Conservation (phyloP, 164 flowering plant genomes). For the Piper betle region DNA sequence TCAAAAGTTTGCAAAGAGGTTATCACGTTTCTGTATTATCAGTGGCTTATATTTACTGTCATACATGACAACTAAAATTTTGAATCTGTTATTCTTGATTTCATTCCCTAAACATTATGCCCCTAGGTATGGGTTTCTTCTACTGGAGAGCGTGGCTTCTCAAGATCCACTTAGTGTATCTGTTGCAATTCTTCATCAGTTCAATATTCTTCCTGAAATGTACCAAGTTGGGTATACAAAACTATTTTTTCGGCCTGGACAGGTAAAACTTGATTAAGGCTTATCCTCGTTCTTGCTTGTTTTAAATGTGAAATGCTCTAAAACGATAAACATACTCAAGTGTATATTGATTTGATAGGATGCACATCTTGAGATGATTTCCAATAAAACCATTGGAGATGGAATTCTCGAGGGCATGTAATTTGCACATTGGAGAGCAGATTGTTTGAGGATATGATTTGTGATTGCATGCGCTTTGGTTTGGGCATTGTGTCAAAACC, state of each 20-base stretch:
- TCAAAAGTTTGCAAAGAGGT: constrained; percentile 98
- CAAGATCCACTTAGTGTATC: constrained; percentile 97
- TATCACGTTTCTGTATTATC: neutral
- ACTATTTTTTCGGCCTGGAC: constrained; percentile 96
- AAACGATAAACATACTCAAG: too few relatives aligned
- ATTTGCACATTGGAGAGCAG: too few relatives aligned
- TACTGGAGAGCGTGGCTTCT: constrained; percentile 63
- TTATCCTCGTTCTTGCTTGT: neutral
- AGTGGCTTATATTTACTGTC: constrained; percentile 1
- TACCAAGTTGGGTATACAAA: constrained; percentile 99
- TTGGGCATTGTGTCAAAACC: too few relatives aligned
- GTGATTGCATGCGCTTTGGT: too few relatives aligned
- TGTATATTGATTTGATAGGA: too few relatives aligned
- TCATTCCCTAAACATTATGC: neutral
- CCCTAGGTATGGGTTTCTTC: constrained; percentile 88
- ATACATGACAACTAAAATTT: neutral
- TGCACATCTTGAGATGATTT: too few relatives aligned
- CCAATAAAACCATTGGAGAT: too few relatives aligned
- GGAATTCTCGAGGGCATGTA: too few relatives aligned
- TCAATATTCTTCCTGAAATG: constrained; percentile 87
- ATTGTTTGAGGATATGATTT: too few relatives aligned
- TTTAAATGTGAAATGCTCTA: too few relatives aligned
- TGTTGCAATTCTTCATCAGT: constrained; percentile 96
- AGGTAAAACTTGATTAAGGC: constrained; percentile 27
- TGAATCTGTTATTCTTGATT: neutral